A percentile compares a stretch with the other conserved stretches of the same genome.
These are phyloP conservation scores for Pythium scleroteichum DNA, from an alignment of 352 stramenopile species.

Conservation along the genomic window DNA sequence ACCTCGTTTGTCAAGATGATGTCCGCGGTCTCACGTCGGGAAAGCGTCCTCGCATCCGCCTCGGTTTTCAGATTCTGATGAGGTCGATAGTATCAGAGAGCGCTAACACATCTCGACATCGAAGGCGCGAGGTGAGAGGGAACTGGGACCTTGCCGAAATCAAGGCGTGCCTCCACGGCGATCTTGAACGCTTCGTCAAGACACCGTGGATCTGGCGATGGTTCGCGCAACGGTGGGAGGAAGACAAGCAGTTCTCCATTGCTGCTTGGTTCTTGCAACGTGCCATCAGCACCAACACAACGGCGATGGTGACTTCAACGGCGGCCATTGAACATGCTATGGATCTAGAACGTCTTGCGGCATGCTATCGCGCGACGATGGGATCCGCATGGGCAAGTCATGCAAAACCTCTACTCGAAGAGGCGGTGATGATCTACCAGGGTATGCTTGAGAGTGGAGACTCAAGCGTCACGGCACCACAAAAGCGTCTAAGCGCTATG, in stretches of 20 bases:
- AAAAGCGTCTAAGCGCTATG: constrained; percentile 22
- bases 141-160: constrained; percentile 54
- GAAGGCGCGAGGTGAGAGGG: constrained; percentile 23
- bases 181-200: constrained; percentile 49
- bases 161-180: constrained; percentile 42
- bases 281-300: constrained; percentile 7
- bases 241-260: constrained; percentile 46
- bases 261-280: constrained; percentile 50
- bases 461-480: constrained; percentile 1
- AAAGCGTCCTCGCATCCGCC: constrained; percentile 21
- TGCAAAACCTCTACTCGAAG: constrained; percentile 19
- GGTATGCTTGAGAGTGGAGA: constrained; percentile 11
- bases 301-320: neutral
- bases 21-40: neutral
- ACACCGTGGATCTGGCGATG: constrained; percentile 64
- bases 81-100: constrained; percentile 1
- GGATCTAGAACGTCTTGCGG: constrained; percentile 39
- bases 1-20: constrained; percentile 13
- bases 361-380: constrained; percentile 46
- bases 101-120: neutral
- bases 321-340: constrained; percentile 2
- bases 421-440: constrained; percentile 19
- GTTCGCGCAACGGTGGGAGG: constrained; percentile 39
- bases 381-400: constrained; percentile 17
- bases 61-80: constrained; percentile 35